Evolutionary conservation across 192 early-diverging fungal species (phyloP), one percentile per base, ranked within the genome.

Genomic region (Podila epicladia): DNA sequence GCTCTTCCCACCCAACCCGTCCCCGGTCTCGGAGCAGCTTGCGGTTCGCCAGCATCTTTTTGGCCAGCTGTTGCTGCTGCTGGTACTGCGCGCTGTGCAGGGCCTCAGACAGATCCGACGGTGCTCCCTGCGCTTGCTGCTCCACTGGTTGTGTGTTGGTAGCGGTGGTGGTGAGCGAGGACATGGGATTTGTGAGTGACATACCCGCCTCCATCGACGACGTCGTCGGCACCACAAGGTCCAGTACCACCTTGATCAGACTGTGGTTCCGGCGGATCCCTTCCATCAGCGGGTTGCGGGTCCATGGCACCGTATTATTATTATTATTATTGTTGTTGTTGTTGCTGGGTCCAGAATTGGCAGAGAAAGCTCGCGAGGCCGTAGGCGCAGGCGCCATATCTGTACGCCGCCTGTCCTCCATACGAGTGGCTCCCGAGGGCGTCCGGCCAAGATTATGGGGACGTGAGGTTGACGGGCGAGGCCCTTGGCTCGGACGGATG

Each of bases 201-300:
- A 19, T 17, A 4, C 24, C 35, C 7, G 28, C 17, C 29, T 61
- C 31, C 28, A 28, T 17, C 31, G 11, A 24, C 53, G 26, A 24
- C 53, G 17, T 4, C 6, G 50, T 24, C 26, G 59, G 31, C 59
- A 61, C 59, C 26, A 32, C 35, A 53, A 41, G 35, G 48, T 80
- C 77, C 17, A 80, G 51, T 2, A 58, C 64, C 17, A 80, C 77
- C 41, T 80, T 80, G 77, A 80, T 73, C 61, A 80, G 49, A 31
- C 71, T 80, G 38, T 80, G 67, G 58, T 80, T 80, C 22, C 77
- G 70, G 13, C 77, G 70, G 3, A 80, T 65, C 1, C 77, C 77
- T 12, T 80, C 77, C 9, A 80, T 65, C 15, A 80, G 49, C 3
- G 77, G 77, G 26, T 69, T 72, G 9, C 66, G 49, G 1, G 57